Percentiles rank a stretch among this genome's conserved stretches.
Conservation (phyloP, 352 stramenopile species). For the Phytophthora sp. region DNA sequence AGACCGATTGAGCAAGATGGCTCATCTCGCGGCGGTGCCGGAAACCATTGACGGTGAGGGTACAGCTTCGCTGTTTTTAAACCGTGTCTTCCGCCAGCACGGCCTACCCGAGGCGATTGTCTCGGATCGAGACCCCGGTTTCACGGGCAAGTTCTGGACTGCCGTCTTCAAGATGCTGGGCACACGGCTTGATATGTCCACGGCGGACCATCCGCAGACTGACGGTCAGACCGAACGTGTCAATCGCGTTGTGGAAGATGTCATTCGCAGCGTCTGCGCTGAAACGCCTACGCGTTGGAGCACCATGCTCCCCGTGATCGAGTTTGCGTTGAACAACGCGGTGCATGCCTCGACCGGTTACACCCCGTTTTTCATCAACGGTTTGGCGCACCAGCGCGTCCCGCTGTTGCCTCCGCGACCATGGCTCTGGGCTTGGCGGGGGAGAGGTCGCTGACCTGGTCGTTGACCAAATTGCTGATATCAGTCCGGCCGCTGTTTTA, state of each 20-base stretch:
- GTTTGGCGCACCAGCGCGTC: constrained; percentile 5
- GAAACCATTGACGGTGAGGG: not conserved
- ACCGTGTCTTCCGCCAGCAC: not conserved
- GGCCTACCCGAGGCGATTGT: too few relatives aligned
- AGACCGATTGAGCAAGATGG: constrained; percentile 27
- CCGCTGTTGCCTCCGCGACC: constrained; percentile 5
- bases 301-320: constrained; percentile 16
- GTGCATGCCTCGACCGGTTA: constrained; percentile 24
- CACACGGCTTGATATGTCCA: not conserved
- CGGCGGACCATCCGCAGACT: not conserved
- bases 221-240: constrained; percentile 11
- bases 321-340: constrained; percentile 24
- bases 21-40: not conserved
- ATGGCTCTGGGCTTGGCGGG: too few relatives aligned
- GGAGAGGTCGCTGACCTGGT: too few relatives aligned
- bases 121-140: not conserved
- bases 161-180: not conserved
- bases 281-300: constrained; percentile 21
- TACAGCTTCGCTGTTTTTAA: not conserved
- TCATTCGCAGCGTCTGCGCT: constrained; percentile 26
- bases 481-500: too few relatives aligned
- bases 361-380: constrained; percentile 1
- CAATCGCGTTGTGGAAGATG: constrained; percentile 22
- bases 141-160: not conserved
- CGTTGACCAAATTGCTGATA: too few relatives aligned